Evolutionary conservation across 2,329 filamentous ascomycete species (phyloP).

Genomic region (Neofusicoccum kwambonambiense): DNA sequence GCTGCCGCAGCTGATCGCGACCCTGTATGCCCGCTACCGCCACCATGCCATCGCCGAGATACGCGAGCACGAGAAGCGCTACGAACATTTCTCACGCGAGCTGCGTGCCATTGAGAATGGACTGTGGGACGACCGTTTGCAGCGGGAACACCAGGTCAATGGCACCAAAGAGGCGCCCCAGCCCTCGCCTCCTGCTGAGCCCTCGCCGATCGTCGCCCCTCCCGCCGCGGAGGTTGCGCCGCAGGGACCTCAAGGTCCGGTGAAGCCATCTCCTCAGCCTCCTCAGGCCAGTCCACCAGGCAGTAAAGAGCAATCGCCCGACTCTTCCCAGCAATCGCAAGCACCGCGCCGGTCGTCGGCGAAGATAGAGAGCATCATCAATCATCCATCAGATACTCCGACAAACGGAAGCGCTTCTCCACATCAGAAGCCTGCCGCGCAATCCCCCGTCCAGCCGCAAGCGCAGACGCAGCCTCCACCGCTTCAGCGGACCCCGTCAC

Average conservation of each 20-base stretch:
- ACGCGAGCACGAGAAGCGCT: slow-evolving; percentile 68
- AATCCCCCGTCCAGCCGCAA: slow-evolving; percentile 9
- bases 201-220: not conserved
- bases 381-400: slow-evolving; percentile 7
- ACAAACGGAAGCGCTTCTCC: slow-evolving; percentile 12
- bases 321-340: not conserved
- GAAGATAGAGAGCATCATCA: slow-evolving; percentile 17
- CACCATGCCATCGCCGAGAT: slow-evolving; percentile 69
- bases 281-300: slow-evolving; percentile 5
- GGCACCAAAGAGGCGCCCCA: slow-evolving; percentile 22
- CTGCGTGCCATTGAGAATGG: slow-evolving; percentile 66
- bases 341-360: slow-evolving; percentile 3
- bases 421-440: not conserved
- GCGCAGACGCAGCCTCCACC: not conserved
- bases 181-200: slow-evolving; percentile 25
- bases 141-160: slow-evolving; percentile 25
- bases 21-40: slow-evolving; percentile 73
- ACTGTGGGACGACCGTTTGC: slow-evolving; percentile 49
- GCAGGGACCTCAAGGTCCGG: slow-evolving; percentile 5
- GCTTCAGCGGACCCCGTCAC: slow-evolving; percentile 7
- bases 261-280: not conserved
- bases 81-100: slow-evolving; percentile 64
- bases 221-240: slow-evolving; percentile 2
- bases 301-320: slow-evolving; percentile 11
- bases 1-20: slow-evolving; percentile 68